Base-by-base conservation (phyloP, 495 filamentous ascomycete species). In the Staphylotrichum longicolle region DNA sequence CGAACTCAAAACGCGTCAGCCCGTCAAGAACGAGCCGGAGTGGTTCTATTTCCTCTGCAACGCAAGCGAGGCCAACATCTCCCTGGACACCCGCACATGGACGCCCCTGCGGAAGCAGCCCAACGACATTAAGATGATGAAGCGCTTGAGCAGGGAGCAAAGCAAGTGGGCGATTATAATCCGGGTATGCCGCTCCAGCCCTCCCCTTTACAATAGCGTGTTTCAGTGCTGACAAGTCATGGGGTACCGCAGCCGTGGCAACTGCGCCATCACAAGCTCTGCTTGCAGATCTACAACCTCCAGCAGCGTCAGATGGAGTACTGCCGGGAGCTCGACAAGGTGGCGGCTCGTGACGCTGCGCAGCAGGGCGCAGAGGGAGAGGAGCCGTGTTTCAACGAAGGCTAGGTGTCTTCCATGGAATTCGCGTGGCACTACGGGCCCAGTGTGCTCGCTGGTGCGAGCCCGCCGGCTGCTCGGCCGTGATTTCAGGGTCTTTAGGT, bases 11-110 rank as follows among this genome's bases (percentile, higher is more conserved):
- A 9, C 47, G 0, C n/a, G 37, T 15, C n/a, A 7, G 2, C 34
- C 34, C 3, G 1, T 40, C 27, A 12, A 34, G 48, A n/a, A 53
- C 32, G 49, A 39, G 3, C 32, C 58, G 2, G 33, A 54, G 2
- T 60, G 58, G 58, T 6, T n/a, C 7, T 60, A 60, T 50, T 39
- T 53, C 10, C 33, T 60, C 33, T 60, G 49, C 50, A 15, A 5
- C 58, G n/a, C 10, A 0, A 5, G 30, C 32, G 50, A 40, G 5
- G 14, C 15, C 9, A 9, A 45, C 3, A 32, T n/a, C 6, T 35
- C 20, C 10, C 3, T 47, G 14, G 41, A 40, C 11, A 33, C 30
- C 9, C n/a, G 20, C 4, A 2, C 11, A 0, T 60, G 58, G 58
- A n/a, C 2, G 0, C 14, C 33, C 7, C 41, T 60, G 10, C 11